A percentile compares a stretch with the other conserved stretches of the same genome.
Evolutionary conservation across 306 rosid genomes (phyloP).

Genomic region (Prunus padus): DNA sequence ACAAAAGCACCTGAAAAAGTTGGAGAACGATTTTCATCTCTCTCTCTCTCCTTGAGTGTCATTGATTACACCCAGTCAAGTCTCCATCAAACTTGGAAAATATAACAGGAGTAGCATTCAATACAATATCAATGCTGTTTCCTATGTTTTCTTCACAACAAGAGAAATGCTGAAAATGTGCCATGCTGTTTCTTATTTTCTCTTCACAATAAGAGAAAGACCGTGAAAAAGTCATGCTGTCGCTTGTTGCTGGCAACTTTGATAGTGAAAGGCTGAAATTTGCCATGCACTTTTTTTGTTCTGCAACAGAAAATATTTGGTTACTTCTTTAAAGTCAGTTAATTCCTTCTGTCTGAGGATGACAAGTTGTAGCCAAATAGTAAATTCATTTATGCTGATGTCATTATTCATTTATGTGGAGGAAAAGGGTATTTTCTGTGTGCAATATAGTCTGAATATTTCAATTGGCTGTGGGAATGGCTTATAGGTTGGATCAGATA

Average conservation of each 20-base stretch:
- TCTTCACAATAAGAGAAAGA: no score
- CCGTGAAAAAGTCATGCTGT: no score
- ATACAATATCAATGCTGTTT: no score
- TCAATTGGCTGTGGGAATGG: background rate
- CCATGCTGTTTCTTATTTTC: no score
- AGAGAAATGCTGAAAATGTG: no score
- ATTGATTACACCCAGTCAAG: background rate
- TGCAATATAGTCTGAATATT: background rate
- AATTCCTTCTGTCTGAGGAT: background rate
- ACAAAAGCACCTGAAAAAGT: background rate
- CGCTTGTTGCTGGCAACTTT: no score
- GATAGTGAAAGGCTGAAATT: no score
- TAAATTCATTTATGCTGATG: background rate
- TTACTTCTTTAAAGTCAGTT: background rate
- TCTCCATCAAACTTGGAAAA: no score
- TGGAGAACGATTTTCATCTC: background rate
- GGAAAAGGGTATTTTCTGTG: background rate
- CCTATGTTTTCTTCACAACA: no score
- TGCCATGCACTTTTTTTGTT: background rate
- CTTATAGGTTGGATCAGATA: background rate
- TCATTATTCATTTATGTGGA: background rate
- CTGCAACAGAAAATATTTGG: background rate
- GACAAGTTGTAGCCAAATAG: background rate
- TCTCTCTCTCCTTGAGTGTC: background rate
- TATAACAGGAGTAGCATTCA: no score